phyloP scores from a whole-genome alignment of 2,329 filamentous ascomycete genomes.

The Botryotinia calthae region DNA sequence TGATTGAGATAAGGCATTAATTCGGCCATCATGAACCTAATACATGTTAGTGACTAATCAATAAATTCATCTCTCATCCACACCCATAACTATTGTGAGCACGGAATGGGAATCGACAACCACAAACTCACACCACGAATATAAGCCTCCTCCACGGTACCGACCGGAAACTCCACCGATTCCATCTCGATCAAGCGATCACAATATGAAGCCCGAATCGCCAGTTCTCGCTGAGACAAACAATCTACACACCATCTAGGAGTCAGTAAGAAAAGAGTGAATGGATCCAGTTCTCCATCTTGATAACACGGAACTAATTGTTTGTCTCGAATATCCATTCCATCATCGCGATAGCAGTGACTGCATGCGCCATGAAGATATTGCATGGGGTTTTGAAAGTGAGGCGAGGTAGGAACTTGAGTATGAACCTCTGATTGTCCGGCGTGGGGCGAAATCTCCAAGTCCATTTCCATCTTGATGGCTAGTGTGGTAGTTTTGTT shows the following conservation, averaged over 20 bases:
- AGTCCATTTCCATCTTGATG: constrained; percentile 3
- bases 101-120: background rate
- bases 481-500: background rate
- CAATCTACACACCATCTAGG: constrained; percentile 18
- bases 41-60: background rate
- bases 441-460: constrained; percentile 6
- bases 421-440: constrained; percentile 2
- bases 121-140: constrained; percentile 7
- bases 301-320: constrained; percentile 7
- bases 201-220: constrained; percentile 9
- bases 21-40: constrained; percentile 16
- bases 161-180: background rate
- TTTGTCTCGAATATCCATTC: constrained; percentile 14
- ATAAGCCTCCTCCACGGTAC: constrained; percentile 12
- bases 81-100: background rate
- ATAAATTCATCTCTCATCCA: background rate
- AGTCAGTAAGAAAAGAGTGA: constrained; percentile 14
- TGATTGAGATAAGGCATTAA: constrained; percentile 12
- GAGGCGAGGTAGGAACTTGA: constrained; percentile 1
- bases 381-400: background rate
- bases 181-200: constrained; percentile 11
- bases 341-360: constrained; percentile 16
- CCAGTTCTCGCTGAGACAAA: constrained; percentile 2
- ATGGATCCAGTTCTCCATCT: background rate
- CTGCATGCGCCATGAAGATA: constrained; percentile 17